These are phyloP conservation scores for Mycogone perniciosa DNA, from an alignment of 2,329 filamentous ascomycete species.

Conservation along the genomic window DNA sequence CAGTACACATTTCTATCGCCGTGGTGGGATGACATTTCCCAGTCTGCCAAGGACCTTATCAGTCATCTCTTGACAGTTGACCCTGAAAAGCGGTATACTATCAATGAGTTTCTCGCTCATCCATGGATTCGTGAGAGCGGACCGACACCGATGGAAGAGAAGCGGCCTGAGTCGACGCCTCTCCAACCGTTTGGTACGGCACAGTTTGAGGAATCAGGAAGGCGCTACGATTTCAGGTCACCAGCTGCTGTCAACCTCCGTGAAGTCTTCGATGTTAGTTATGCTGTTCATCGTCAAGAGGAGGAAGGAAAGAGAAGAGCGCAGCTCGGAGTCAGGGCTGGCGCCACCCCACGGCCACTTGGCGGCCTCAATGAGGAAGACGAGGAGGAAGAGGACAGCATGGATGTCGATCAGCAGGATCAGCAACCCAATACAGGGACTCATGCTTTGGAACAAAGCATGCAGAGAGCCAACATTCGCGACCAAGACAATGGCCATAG, in stretches of 20 bases:
- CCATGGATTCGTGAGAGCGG: conserved; percentile 78
- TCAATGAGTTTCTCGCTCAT: conserved; percentile 86
- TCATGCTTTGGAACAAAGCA: conserved; percentile 74
- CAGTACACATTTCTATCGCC: conserved; percentile 97
- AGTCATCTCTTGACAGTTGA: conserved; percentile 91
- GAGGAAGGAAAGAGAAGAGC: conserved; percentile 91
- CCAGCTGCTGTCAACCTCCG: conserved; percentile 91
- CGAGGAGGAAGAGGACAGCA: conserved; percentile 54
- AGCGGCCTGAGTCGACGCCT: conserved; percentile 40
- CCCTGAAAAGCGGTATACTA: conserved; percentile 89
- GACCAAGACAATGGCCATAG: conserved; percentile 32
- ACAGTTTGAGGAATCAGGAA: conserved; percentile 51
- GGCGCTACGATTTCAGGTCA: conserved; percentile 85
- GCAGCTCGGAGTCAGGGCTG: conserved; percentile 68
- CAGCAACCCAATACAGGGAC: conserved; percentile 44
- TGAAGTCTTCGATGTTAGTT: conserved; percentile 97
- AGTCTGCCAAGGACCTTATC: conserved; percentile 88
- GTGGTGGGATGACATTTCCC: conserved; percentile 99
- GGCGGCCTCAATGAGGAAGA: conserved; percentile 65
- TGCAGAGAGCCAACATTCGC: conserved; percentile 74
- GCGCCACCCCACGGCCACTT: conserved; percentile 49
- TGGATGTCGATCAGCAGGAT: conserved; percentile 58
- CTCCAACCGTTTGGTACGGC: conserved; percentile 52
- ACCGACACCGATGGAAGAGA: conserved; percentile 52
- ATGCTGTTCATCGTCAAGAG: conserved; percentile 93